phyloP scores from a whole-genome alignment of 139 green algal genomes.

The Gonium pectorale region DNA sequence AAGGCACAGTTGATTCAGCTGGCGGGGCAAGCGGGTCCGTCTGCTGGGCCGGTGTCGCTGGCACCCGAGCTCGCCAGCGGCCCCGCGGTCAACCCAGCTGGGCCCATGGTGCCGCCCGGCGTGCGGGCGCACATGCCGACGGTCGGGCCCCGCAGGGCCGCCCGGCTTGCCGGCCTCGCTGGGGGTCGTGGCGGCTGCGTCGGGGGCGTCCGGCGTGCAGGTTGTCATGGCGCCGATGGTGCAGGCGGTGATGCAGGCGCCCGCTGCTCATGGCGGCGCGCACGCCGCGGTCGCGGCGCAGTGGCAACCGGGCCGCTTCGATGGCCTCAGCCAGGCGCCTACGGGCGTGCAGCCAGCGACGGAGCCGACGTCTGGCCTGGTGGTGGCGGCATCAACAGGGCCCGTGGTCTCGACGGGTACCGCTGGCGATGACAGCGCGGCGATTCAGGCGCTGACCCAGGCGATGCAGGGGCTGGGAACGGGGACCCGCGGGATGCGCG shows the following conservation, averaged over 20 bases:
- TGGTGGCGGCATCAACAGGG: background rate
- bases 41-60: background rate
- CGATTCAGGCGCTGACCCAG: constrained; percentile 23
- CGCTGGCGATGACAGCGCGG: background rate
- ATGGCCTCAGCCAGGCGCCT: background rate
- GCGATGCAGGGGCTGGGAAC: constrained; percentile 30
- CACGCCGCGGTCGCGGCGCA: background rate
- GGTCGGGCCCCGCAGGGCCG: no score
- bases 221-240: constrained; percentile 1
- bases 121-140: background rate
- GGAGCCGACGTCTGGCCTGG: background rate
- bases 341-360: background rate
- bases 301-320: constrained; percentile 25
- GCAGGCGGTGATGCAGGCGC: background rate
- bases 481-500: background rate
- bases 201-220: no score
- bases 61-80: constrained; percentile 13
- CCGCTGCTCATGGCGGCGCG: background rate
- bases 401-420: background rate
- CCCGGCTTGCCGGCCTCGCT: no score
- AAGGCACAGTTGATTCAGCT: constrained; percentile 36
- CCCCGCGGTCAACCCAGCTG: background rate
- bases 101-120: background rate
- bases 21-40: constrained; percentile 12
- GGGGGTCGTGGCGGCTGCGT: no score